Evolutionary conservation across 257 asterid genomes (phyloP), one percentile per base, ranked within the genome.

Genomic region (Craterostigma plantagineum): DNA sequence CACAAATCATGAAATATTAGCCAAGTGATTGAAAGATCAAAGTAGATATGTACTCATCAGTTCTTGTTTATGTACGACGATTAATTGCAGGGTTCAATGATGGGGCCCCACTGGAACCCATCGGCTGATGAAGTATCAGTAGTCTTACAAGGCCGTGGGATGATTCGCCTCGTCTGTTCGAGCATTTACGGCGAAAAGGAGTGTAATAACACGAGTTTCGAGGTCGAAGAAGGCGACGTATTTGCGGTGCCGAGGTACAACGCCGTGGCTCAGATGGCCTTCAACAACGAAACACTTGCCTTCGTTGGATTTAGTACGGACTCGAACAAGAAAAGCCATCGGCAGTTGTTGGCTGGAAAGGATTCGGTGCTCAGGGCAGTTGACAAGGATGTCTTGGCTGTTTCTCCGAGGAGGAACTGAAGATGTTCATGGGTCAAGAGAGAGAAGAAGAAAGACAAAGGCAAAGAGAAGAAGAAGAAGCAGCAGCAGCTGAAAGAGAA

Each of bases 11-110:
- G 30, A 2, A 23, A 23, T 23, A n/a, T n/a, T n/a, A 23, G 6
- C 30, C 6, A 2, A 23, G 30, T 23, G 6, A 23, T 6, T 6
- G 30, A 23, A 23, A 23, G 30, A 23, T 23, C 30, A 6, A 23
- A 6, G 30, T n/a, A n/a, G n/a, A n/a, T n/a, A 11, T 7, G 7
- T 37, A 13, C n/a, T 37, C 14, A 13, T 2, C 7, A 38, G 4
- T 38, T 23, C 11, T 33, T 11, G 27, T 33, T 55, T 17, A 14
- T 35, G 42, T 51, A n/a, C n/a, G n/a, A n/a, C n/a, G n/a, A n/a
- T n/a, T n/a, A n/a, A n/a, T 3, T 43, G 47, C 45, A 83, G 87
- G 97, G 97, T 35, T 75, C 95, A 34, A 86, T 81, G 92, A 76
- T 81, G 97, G 93, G 92, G 18, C 48, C 48, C 8, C 48, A 43